These are phyloP conservation scores for Mortierella sp. DNA, from an alignment of 371 early-diverging fungal genomes.

Conservation along the genomic window DNA sequence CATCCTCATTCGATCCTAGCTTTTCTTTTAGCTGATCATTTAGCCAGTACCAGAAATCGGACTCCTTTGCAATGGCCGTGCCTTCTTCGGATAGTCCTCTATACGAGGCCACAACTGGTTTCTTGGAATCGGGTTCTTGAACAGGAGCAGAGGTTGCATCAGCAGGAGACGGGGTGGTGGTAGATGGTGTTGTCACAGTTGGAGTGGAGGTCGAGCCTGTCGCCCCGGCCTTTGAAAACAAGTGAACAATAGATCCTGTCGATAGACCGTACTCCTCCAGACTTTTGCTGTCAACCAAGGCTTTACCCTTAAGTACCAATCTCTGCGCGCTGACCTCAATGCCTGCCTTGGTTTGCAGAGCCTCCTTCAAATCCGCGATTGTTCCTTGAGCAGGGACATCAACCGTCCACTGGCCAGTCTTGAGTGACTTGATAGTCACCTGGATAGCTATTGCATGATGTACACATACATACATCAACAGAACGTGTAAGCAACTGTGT, in stretches of 20 bases:
- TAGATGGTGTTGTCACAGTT: neutral
- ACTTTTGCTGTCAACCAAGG: conserved; percentile 66
- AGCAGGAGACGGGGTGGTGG: conserved; percentile 1
- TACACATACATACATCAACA: neutral
- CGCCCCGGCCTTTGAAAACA: conserved; percentile 67
- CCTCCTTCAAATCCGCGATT: conserved; percentile 37
- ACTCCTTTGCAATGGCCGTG: conserved; percentile 37
- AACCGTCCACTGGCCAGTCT: conserved; percentile 52
- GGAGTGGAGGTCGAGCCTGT: conserved; percentile 11
- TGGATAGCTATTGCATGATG: conserved; percentile 35
- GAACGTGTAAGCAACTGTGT: neutral
- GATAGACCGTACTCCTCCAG: conserved; percentile 64
- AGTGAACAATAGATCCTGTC: conserved; percentile 62
- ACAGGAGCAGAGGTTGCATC: neutral
- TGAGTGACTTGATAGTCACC: conserved; percentile 56
- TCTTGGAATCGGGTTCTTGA: conserved; percentile 8
- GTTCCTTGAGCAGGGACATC: conserved; percentile 48
- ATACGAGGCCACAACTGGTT: conserved; percentile 36
- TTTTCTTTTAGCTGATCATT: conserved; percentile 41
- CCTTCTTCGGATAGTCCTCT: conserved; percentile 42
- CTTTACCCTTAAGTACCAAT: conserved; percentile 74
- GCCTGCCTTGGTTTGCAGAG: conserved; percentile 37
- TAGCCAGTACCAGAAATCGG: conserved; percentile 53
- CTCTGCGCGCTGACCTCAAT: conserved; percentile 59
- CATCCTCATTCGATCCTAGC: conserved; percentile 47